Conservation (phyloP, 306 rosid genomes). For the Luffa aegyptiaca region DNA sequence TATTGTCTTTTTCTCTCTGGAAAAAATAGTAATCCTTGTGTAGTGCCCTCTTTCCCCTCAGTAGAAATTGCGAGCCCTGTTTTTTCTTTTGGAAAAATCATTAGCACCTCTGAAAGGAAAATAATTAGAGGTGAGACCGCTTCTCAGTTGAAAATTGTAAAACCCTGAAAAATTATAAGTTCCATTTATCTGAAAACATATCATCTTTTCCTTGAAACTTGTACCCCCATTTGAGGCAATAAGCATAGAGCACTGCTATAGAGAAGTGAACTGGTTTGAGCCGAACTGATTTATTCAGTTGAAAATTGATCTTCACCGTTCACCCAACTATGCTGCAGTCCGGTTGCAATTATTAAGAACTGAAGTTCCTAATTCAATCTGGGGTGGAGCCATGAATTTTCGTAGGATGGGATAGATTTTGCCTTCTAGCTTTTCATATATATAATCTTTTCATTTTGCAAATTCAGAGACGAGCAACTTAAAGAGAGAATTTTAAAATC, state of each 20-base stretch:
- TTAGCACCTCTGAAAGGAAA: background rate
- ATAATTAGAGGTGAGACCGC: background rate
- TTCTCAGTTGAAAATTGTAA: background rate
- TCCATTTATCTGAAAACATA: background rate
- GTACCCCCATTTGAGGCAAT: background rate
- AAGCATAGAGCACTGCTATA: background rate
- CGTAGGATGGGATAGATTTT: too few relatives aligned
- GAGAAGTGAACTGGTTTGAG: background rate
- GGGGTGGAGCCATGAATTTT: too few relatives aligned
- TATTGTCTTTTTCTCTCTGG: background rate
- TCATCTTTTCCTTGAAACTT: background rate
- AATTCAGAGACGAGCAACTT: too few relatives aligned
- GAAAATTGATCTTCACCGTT: background rate
- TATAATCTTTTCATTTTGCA: too few relatives aligned
- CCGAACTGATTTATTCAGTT: background rate
- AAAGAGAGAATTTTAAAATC: too few relatives aligned
- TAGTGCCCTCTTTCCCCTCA: background rate
- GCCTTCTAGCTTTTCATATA: too few relatives aligned
- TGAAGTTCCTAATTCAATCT: background rate
- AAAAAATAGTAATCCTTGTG: background rate
- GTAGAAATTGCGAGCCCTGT: background rate
- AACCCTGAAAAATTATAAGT: background rate
- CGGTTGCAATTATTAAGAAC: background rate
- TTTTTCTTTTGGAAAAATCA: background rate
- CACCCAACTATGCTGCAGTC: background rate